A percentile compares a stretch with the other conserved stretches of the same genome.
Conservation (phyloP, 805 yeast species). For the Schizosaccharomyces cryophilus region DNA sequence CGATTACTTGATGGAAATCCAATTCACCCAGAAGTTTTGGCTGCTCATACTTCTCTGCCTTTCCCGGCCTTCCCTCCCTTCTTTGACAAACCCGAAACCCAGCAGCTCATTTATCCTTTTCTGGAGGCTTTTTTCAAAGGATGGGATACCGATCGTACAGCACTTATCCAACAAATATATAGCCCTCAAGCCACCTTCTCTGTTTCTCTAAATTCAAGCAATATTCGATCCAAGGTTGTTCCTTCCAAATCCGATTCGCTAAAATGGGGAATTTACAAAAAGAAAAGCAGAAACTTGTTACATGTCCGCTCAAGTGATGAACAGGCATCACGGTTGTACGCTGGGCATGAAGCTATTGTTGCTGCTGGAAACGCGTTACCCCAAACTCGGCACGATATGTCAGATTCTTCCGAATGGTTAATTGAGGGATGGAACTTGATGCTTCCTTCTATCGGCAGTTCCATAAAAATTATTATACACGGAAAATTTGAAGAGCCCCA, state of each 20-base stretch:
- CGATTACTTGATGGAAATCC: slow-evolving; percentile 53
- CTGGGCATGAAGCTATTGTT: slow-evolving; percentile 45
- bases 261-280: slow-evolving; percentile 24
- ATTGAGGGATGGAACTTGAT: slow-evolving; percentile 39
- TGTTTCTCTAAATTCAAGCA: slow-evolving; percentile 40
- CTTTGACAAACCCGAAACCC: slow-evolving; percentile 55
- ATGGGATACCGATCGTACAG: slow-evolving; percentile 63
- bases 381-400: slow-evolving; percentile 46
- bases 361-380: slow-evolving; percentile 47
- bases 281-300: slow-evolving; percentile 52
- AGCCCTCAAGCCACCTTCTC: slow-evolving; percentile 72
- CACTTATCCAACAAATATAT: slow-evolving; percentile 38
- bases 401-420: slow-evolving; percentile 40
- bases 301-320: slow-evolving; percentile 26
- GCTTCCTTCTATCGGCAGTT: slow-evolving; percentile 27
- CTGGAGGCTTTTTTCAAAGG: slow-evolving; percentile 45
- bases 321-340: slow-evolving; percentile 32
- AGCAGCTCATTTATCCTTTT: slow-evolving; percentile 49
- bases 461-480: slow-evolving; percentile 56
- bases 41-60: slow-evolving; percentile 11
- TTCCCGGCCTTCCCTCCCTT: slow-evolving; percentile 33
- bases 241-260: slow-evolving; percentile 5
- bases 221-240: slow-evolving; percentile 6
- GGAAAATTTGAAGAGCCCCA: slow-evolving; percentile 30
- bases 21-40: slow-evolving; percentile 46